Evolutionary conservation across 305 asterid genomes (phyloP).

Genomic region (Fraxinus dipetala): DNA sequence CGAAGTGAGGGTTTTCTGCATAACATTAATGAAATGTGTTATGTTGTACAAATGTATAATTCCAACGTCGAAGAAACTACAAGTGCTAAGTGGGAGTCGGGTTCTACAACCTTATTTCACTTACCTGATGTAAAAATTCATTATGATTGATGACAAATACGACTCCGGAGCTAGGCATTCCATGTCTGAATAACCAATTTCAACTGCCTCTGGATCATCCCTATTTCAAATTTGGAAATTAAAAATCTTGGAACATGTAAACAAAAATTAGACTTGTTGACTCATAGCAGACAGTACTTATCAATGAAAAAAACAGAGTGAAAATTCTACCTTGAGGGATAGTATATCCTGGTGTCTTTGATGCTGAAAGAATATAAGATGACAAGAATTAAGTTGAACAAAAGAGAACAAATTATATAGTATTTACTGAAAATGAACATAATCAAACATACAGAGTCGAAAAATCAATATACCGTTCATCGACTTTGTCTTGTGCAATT

Average conservation of each 20-base stretch:
- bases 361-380: slow-evolving; percentile 45
- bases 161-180: slow-evolving; percentile 75
- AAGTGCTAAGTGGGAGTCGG: neutral
- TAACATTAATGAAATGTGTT: neutral
- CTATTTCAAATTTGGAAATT: slow-evolving; percentile 39
- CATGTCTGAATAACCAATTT: slow-evolving; percentile 64
- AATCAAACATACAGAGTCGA: slow-evolving; percentile 14
- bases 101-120: slow-evolving; percentile 20
- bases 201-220: slow-evolving; percentile 75
- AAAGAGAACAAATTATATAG: slow-evolving; percentile 11
- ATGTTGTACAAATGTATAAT: neutral
- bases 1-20: neutral
- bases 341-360: slow-evolving; percentile 51
- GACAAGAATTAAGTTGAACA: slow-evolving; percentile 26
- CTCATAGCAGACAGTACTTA: neutral
- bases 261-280: neutral
- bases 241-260: slow-evolving; percentile 24
- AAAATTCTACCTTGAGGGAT: slow-evolving; percentile 74
- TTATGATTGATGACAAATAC: slow-evolving; percentile 74
- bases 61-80: neutral
- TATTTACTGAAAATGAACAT: slow-evolving; percentile 20
- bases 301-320: neutral
- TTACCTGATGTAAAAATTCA: slow-evolving; percentile 91
- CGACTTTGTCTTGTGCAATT: slow-evolving; percentile 33
- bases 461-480: slow-evolving; percentile 42